Evolutionary conservation across 306 rosid species (phyloP).

Genomic region (Astragalus glycyphyllos): DNA sequence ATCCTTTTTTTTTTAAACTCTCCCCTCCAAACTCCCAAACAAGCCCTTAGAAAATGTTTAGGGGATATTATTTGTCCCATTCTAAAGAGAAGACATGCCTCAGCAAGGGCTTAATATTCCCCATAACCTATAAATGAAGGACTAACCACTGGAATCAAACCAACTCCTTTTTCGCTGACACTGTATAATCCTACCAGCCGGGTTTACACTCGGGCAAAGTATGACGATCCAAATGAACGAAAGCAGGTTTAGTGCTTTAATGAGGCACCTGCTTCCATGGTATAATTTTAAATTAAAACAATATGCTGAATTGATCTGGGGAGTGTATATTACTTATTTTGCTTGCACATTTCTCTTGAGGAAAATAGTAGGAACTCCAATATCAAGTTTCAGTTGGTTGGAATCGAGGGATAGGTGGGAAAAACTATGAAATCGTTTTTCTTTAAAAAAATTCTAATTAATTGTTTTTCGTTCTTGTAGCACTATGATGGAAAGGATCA

Average conservation of each 20-base stretch:
- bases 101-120: background rate
- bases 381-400: constrained; percentile 7
- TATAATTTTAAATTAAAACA: constrained; percentile 12
- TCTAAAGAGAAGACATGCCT: constrained; percentile 14
- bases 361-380: constrained; percentile 1
- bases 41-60: background rate
- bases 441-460: background rate
- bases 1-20: no score
- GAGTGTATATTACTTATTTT: background rate
- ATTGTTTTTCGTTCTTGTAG: background rate
- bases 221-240: constrained; percentile 2
- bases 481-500: background rate
- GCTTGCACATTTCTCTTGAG: constrained; percentile 7
- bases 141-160: background rate
- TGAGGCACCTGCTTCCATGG: background rate
- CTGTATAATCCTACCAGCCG: background rate
- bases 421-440: background rate
- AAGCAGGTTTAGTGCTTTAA: constrained; percentile 32
- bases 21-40: no score
- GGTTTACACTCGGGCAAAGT: background rate
- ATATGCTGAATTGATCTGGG: background rate
- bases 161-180: background rate
- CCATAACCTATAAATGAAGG: background rate
- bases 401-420: background rate
- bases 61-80: constrained; percentile 5